A percentile compares a stretch with the other conserved stretches of the same genome.
These are phyloP conservation scores for Oryza meridionalis DNA, from an alignment of 176 grass and related monocot genomes.

Conservation along the genomic window DNA sequence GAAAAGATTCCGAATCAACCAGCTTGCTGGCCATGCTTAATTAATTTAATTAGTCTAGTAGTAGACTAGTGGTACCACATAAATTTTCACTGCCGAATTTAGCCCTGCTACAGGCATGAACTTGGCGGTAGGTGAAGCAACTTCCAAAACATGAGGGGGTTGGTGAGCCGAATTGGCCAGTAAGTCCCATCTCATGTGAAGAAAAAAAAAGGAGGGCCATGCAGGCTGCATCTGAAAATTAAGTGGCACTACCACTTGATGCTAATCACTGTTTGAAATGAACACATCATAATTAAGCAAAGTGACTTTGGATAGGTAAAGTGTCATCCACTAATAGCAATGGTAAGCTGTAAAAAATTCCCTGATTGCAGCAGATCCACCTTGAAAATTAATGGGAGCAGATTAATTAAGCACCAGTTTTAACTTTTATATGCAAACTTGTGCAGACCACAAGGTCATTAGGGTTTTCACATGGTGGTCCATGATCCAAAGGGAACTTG, in stretches of 20 bases:
- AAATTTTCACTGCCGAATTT: background rate
- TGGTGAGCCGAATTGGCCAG: conserved; percentile 11
- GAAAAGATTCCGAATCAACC: conserved; percentile 15
- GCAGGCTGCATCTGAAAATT: background rate
- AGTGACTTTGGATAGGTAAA: background rate
- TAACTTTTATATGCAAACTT: background rate
- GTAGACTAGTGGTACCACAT: background rate
- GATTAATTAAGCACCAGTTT: background rate
- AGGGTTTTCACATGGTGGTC: conserved; percentile 35
- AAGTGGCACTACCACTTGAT: background rate
- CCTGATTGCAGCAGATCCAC: background rate
- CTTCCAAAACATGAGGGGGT: background rate
- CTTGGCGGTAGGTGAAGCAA: conserved; percentile 11
- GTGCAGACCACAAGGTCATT: background rate
- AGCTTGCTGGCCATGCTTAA: background rate
- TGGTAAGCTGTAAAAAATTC: background rate
- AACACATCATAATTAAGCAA: background rate
- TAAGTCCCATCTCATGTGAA: conserved; percentile 16
- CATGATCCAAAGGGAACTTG: conserved; percentile 29
- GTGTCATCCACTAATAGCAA: background rate
- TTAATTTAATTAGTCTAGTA: background rate
- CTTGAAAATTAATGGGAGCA: background rate
- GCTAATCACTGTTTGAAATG: background rate
- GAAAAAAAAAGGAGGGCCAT: background rate
- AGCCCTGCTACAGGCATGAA: conserved; percentile 2